Base-by-base conservation (phyloP, 2,329 filamentous ascomycete genomes). In the Colletotrichum chrysophilum region DNA sequence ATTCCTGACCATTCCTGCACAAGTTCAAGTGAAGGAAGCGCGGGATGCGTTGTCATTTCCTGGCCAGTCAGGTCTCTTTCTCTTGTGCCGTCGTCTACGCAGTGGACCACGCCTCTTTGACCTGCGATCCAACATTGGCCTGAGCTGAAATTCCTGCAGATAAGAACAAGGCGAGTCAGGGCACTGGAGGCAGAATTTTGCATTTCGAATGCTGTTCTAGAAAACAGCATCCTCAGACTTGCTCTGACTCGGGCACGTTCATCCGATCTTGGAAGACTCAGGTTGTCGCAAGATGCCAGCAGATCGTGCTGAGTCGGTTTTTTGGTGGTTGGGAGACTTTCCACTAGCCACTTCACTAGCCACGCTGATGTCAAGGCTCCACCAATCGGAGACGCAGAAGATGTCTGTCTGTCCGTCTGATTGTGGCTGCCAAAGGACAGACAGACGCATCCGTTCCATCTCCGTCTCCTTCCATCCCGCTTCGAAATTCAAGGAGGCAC, bases 401-500 rank as follows among this genome's bases (percentile, higher is more conserved):
- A 16, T 69, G 55, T 69, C 34, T 48, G 30, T 60, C 34, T 62
- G 56, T 70, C 56, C 60, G 34, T 69, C 55, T 48, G 30, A 61
- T 36, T 62, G 67, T 70, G 67, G 67, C 67, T 70, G 56, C 55
- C 14, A 75, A 52, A 75, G 71, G 73, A 75, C 73, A 75, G 73
- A 75, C 70, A 52, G 38, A 16, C 43, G 58, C 68, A 67, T 52
- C 55, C 56, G 30, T 21, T 32, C 58, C 58, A 21, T 32, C 58
- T 32, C 38, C 18, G 58, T 14, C 30, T 30, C 9, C 52, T 43
- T 34, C 55, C 70, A 75, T 75, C 70, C 70, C 70, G 73, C 70
- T 61, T 73, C 28, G 32, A 72, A 34, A 58, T 68, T 65, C 56
- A 75, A 52, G 68, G 66, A 65, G 62, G 55, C 68, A 72, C 62